Evolutionary conservation across 2,329 filamentous ascomycete species (phyloP).

Genomic region (Colletotrichum lindemuthianum): DNA sequence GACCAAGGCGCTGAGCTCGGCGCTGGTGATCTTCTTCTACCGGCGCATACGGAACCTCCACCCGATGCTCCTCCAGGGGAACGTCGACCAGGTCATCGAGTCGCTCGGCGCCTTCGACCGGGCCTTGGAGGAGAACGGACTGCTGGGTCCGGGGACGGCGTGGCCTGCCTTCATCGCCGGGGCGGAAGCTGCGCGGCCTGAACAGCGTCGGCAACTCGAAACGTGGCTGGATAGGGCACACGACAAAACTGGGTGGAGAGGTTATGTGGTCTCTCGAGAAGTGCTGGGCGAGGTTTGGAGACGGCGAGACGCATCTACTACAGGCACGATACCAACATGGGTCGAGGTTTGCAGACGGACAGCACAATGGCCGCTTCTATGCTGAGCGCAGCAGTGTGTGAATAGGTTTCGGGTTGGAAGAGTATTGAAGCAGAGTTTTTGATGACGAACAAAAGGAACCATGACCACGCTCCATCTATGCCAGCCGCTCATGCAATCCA

Average conservation of each 20-base stretch:
- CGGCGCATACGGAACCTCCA: constrained; percentile 3
- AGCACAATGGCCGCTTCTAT: constrained; percentile 9
- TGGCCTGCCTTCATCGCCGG: constrained; percentile 16
- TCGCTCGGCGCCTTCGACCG: background rate
- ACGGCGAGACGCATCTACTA: background rate
- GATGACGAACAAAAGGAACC: too few relatives aligned
- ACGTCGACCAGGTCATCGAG: constrained; percentile 11
- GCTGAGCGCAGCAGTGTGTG: background rate
- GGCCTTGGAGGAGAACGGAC: background rate
- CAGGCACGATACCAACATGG: background rate
- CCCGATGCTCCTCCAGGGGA: constrained; percentile 1
- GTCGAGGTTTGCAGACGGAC: constrained; percentile 1
- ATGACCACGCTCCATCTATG: background rate
- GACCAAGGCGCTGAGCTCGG: constrained; percentile 3
- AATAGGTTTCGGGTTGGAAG: too few relatives aligned
- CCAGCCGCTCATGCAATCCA: background rate
- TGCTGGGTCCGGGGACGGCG: background rate
- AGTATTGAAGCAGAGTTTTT: too few relatives aligned
- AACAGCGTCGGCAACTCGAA: background rate
- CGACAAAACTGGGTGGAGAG: constrained; percentile 9
- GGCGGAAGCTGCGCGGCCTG: background rate
- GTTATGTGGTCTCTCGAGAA: background rate
- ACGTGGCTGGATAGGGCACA: background rate
- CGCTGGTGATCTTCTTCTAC: constrained; percentile 15
- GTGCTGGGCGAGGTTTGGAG: background rate